phyloP scores from a whole-genome alignment of 257 asterid genomes.

The Rehmannia glutinosa region DNA sequence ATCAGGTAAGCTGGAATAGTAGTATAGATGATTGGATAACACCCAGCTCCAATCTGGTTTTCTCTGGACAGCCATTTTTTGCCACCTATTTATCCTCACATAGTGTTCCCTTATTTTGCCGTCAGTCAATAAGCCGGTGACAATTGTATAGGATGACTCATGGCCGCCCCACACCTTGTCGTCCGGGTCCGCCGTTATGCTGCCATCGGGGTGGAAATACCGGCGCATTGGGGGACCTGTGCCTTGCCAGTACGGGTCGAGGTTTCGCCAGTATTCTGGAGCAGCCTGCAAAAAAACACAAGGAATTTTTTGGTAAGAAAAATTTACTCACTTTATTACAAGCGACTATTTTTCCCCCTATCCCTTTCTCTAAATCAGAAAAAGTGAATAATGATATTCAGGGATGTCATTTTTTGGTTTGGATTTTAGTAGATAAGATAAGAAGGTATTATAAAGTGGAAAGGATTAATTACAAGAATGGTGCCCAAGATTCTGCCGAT shows the following conservation, averaged over 20 bases:
- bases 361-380: not conserved
- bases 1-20: conserved; percentile 65
- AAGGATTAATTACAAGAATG: too few relatives aligned
- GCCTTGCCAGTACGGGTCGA: conserved; percentile 78
- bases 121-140: conserved; percentile 53
- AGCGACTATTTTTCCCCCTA: not conserved
- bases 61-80: conserved; percentile 46
- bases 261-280: conserved; percentile 70
- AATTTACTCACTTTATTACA: too few relatives aligned
- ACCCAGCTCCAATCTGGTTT: conserved; percentile 82
- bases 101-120: conserved; percentile 71
- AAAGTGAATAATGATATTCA: too few relatives aligned
- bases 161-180: conserved; percentile 95
- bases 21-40: conserved; percentile 41
- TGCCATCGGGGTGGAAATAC: conserved; percentile 77
- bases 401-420: too few relatives aligned
- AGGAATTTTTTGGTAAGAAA: not conserved
- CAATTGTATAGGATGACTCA: conserved; percentile 63
- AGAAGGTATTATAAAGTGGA: too few relatives aligned
- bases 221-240: conserved; percentile 48
- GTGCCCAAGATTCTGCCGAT: too few relatives aligned
- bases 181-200: conserved; percentile 56
- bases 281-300: conserved; percentile 38
- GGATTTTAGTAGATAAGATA: too few relatives aligned
- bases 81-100: conserved; percentile 82